A percentile compares a stretch with the other conserved stretches of the same genome.
Conservation (phyloP, 2,329 filamentous ascomycete genomes). For the Ophiostoma sp. region DNA sequence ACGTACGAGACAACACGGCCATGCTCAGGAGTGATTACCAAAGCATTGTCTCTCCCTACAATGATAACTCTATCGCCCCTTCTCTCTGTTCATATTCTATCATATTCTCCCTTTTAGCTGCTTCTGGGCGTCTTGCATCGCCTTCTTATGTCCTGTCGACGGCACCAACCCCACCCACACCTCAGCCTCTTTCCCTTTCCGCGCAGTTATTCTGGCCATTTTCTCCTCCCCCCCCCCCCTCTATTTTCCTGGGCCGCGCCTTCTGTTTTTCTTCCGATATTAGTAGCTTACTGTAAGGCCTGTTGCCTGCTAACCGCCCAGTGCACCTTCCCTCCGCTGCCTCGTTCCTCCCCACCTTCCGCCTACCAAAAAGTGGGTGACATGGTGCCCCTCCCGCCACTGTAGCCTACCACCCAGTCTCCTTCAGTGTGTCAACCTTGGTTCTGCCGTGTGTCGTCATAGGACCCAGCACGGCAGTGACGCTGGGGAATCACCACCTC, state of each 20-base stretch:
- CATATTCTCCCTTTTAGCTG: no score
- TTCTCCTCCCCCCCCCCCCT: not conserved
- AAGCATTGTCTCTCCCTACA: no score
- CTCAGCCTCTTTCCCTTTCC: not conserved
- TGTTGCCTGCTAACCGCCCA: not conserved
- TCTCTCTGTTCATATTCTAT: no score
- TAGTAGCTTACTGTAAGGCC: not conserved
- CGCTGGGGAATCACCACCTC: constrained; percentile 1
- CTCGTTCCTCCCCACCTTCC: not conserved
- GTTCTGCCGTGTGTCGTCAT: constrained; percentile 22
- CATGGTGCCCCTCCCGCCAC: constrained; percentile 13
- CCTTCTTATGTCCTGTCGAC: not conserved
- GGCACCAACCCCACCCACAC: not conserved
- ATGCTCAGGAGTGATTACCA: no score
- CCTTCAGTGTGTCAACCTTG: constrained; percentile 11
- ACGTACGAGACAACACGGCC: no score
- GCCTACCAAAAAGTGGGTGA: not conserved
- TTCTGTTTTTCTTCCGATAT: not conserved
- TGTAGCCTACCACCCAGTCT: not conserved
- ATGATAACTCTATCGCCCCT: no score
- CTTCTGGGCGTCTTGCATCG: not conserved
- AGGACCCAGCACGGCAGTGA: constrained; percentile 11
- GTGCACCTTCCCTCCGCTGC: not conserved
- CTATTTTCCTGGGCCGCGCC: not conserved
- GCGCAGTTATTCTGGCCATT: not conserved